Conservation (phyloP, 23 red algal genomes). For the Gracilaria gracilis region DNA sequence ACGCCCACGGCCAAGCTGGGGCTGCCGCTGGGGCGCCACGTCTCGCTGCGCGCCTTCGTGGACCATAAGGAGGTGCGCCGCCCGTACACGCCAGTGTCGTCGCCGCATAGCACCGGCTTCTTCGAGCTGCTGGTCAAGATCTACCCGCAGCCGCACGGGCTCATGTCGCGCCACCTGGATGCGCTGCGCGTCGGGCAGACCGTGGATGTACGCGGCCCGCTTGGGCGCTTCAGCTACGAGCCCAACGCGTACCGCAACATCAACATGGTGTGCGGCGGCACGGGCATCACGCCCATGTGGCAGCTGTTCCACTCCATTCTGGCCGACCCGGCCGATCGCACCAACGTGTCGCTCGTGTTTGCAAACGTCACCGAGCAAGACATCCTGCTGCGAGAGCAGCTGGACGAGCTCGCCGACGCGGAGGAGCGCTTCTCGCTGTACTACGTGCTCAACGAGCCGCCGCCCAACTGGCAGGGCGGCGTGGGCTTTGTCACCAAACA, state of each 20-base stretch:
- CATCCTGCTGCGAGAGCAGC: conserved; percentile 78
- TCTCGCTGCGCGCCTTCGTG: conserved; percentile 54
- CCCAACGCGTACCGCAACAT: conserved; percentile 44
- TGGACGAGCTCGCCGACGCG: conserved; percentile 79
- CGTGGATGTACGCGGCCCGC: conserved; percentile 80
- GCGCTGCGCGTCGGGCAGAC: conserved; percentile 67
- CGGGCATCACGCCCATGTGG: conserved; percentile 98
- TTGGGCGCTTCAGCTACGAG: conserved; percentile 83
- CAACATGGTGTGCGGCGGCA: conserved; percentile 96
- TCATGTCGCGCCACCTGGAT: conserved; percentile 85
- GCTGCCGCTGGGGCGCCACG: conserved; percentile 84
- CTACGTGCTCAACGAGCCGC: conserved; percentile 89
- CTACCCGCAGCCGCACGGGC: conserved; percentile 80
- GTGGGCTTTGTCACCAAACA: conserved; percentile 79
- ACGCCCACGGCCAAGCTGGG: conserved; percentile 18
- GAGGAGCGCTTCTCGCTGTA: conserved; percentile 72
- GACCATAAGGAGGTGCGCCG: conserved; percentile 71
- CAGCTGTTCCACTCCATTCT: conserved; percentile 81
- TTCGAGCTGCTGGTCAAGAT: conserved; percentile 96
- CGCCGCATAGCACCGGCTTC: conserved; percentile 39
- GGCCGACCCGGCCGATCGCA: conserved; percentile 64
- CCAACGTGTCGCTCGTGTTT: conserved; percentile 76
- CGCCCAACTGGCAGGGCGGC: conserved; percentile 73
- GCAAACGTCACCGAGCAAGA: conserved; percentile 89
- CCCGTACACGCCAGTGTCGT: conserved; percentile 89